Evolutionary conservation across 192 early-diverging fungal genomes (phyloP).

Genomic region (Coemansia sp.): DNA sequence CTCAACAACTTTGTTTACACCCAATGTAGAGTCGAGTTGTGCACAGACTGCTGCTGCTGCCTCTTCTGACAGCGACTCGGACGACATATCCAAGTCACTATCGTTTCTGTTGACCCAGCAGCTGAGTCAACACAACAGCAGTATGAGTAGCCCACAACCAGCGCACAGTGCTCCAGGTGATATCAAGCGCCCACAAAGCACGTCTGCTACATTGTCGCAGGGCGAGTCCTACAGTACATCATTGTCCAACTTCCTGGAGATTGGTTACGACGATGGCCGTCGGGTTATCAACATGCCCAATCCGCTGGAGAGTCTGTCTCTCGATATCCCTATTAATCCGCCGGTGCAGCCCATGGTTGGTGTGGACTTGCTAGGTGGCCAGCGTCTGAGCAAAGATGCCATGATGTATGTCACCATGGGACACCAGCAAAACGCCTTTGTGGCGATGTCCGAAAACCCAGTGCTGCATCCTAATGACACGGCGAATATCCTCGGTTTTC

Average conservation of each 20-base stretch:
- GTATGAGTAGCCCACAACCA: neutral
- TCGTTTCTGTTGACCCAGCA: constrained; percentile 36
- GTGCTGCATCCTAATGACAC: too few species aligned
- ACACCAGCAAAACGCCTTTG: neutral
- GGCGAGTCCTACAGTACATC: constrained; percentile 6
- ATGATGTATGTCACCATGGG: neutral
- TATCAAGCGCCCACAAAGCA: too few species aligned
- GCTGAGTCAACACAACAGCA: constrained; percentile 5
- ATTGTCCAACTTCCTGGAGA: constrained; percentile 30
- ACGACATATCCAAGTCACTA: constrained; percentile 36
- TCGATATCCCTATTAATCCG: constrained; percentile 40
- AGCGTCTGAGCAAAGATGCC: constrained; percentile 1
- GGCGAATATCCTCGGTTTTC: too few species aligned
- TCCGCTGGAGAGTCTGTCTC: constrained; percentile 41
- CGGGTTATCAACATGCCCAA: constrained; percentile 51
- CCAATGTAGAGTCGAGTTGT: neutral
- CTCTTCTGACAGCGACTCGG: constrained; percentile 35
- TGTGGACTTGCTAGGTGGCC: neutral
- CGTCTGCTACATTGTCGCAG: too few species aligned
- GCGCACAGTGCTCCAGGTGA: too few species aligned
- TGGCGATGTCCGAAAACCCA: too few species aligned
- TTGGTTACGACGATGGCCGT: constrained; percentile 29
- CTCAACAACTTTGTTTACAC: neutral
- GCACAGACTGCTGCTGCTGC: neutral
- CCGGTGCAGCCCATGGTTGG: constrained; percentile 15